Percentiles rank a stretch among this genome's conserved stretches.
These are phyloP conservation scores for Gossypium longicalyx DNA, from an alignment of 345 rosid genomes.

Conservation along the genomic window DNA sequence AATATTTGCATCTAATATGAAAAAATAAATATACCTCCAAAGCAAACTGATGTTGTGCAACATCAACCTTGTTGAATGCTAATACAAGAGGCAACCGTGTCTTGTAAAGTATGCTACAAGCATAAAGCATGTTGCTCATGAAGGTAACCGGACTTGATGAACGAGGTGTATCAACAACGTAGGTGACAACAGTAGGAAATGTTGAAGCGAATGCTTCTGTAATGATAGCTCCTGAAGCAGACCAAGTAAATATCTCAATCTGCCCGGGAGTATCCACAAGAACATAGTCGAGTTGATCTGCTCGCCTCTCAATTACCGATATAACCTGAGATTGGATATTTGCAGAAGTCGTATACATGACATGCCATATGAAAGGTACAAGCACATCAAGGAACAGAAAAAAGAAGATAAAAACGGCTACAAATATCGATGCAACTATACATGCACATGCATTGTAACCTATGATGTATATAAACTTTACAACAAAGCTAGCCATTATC, in stretches of 20 bases:
- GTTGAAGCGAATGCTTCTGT: slow-evolving; percentile 89
- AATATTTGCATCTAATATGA: background rate
- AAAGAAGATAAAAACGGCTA: background rate
- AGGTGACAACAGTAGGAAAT: slow-evolving; percentile 70
- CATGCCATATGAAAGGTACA: background rate
- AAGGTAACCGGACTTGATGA: slow-evolving; percentile 66
- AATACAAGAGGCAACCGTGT: slow-evolving; percentile 68
- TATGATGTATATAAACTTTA: background rate
- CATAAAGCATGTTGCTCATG: slow-evolving; percentile 88
- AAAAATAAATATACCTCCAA: slow-evolving; percentile 47
- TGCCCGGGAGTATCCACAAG: slow-evolving; percentile 91
- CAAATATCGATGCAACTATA: background rate
- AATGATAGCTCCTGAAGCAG: slow-evolving; percentile 89
- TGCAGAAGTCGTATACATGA: slow-evolving; percentile 16
- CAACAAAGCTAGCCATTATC: background rate
- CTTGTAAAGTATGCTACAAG: slow-evolving; percentile 84
- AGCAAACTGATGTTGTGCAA: slow-evolving; percentile 81
- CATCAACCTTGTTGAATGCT: slow-evolving; percentile 80
- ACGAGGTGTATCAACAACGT: slow-evolving; percentile 81
- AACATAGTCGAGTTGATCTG: slow-evolving; percentile 82
- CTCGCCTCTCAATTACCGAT: slow-evolving; percentile 70
- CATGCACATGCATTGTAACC: background rate
- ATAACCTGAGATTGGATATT: slow-evolving; percentile 42
- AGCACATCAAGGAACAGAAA: background rate
- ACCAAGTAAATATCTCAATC: slow-evolving; percentile 89